Conservation (phyloP, 768 basidiomycete species). For the Boletus pseudopeckii region DNA sequence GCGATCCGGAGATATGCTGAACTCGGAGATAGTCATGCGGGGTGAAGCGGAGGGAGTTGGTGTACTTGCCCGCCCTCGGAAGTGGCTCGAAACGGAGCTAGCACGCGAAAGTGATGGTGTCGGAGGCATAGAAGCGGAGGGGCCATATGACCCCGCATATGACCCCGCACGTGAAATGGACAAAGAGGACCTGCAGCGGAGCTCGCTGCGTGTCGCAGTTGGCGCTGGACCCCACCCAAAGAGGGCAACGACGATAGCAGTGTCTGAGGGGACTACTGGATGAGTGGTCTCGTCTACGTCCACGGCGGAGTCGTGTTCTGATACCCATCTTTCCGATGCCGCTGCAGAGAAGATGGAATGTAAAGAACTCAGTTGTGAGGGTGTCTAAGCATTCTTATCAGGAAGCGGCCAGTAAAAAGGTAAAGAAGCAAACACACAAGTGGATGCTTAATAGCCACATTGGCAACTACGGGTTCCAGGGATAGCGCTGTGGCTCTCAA, state of each 20-base stretch:
- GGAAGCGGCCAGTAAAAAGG: not conserved
- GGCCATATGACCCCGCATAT: conserved; percentile 25
- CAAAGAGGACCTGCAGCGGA: conserved; percentile 11
- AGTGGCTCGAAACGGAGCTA: conserved; percentile 28
- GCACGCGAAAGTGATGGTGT: conserved; percentile 33
- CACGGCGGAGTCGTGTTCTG: conserved; percentile 22
- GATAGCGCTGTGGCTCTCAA: conserved; percentile 52
- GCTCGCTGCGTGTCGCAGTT: conserved; percentile 16
- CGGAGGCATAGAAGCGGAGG: conserved; percentile 29
- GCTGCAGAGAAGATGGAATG: conserved; percentile 40
- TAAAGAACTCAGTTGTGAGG: conserved; percentile 54
- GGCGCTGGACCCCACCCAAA: conserved; percentile 48
- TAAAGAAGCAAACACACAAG: conserved; percentile 45
- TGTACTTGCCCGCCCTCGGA: conserved; percentile 18
- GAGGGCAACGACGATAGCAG: conserved; percentile 40
- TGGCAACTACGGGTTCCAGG: conserved; percentile 51
- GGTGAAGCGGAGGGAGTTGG: conserved; percentile 22
- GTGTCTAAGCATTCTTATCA: conserved; percentile 42
- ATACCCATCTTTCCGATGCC: conserved; percentile 27
- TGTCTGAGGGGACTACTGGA: conserved; percentile 32
- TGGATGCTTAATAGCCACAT: conserved; percentile 66
- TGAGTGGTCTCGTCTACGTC: conserved; percentile 10
- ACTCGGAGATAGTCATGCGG: conserved; percentile 20
- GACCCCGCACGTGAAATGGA: conserved; percentile 28
- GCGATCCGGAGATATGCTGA: conserved; percentile 15